phyloP scores from a whole-genome alignment of 163 green algal genomes.

The Chlorella variabilis region DNA sequence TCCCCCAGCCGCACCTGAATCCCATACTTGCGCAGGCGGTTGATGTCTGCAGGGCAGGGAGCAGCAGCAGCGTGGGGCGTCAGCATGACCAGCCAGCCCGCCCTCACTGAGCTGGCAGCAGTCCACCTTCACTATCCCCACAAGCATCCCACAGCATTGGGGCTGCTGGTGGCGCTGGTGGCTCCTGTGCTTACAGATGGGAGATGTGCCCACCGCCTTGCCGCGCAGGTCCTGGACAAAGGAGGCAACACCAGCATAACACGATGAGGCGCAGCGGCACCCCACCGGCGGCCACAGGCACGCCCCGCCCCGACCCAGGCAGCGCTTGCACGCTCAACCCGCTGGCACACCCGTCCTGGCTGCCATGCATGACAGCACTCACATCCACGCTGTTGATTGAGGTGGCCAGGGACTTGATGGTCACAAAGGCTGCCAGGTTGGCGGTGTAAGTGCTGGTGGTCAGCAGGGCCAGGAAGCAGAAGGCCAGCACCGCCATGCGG shows the following conservation, averaged over 20 bases:
- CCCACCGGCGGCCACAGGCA: too few relatives aligned
- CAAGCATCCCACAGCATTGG: too few relatives aligned
- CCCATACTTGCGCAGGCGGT: not conserved
- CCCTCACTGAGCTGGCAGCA: too few relatives aligned
- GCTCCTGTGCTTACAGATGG: slow-evolving; percentile 19
- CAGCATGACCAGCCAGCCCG: too few relatives aligned
- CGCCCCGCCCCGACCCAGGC: too few relatives aligned
- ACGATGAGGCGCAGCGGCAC: too few relatives aligned
- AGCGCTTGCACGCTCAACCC: too few relatives aligned
- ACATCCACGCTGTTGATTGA: not conserved
- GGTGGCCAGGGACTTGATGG: not conserved
- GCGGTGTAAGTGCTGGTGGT: slow-evolving; percentile 17
- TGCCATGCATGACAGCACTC: not conserved
- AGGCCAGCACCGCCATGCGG: not conserved
- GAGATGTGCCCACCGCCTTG: slow-evolving; percentile 5
- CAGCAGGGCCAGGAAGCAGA: slow-evolving; percentile 20
- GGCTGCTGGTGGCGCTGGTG: too few relatives aligned
- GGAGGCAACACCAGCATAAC: too few relatives aligned
- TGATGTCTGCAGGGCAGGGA: not conserved
- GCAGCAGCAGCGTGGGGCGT: too few relatives aligned
- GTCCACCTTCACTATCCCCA: too few relatives aligned
- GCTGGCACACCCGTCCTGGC: too few relatives aligned
- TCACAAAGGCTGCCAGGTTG: slow-evolving; percentile 19
- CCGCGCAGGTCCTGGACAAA: not conserved
- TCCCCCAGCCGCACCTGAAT: slow-evolving; percentile 17